A percentile compares a stretch with the other conserved stretches of the same genome.
phyloP scores from a whole-genome alignment of 306 rosid genomes.

The Medicago ruthenica region DNA sequence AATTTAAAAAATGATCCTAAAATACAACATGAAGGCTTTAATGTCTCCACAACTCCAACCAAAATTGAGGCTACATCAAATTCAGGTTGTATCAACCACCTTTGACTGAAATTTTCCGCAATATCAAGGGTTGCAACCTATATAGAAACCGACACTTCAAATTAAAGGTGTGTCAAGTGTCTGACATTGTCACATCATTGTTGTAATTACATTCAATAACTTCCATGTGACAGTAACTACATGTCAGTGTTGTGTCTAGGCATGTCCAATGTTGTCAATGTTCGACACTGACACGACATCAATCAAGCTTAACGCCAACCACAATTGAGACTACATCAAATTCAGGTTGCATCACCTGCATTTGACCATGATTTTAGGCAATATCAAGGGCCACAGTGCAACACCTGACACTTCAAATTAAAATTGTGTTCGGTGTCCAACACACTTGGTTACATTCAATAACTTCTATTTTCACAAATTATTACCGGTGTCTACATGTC shows the following conservation, averaged over 20 bases:
- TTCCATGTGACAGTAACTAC: neutral
- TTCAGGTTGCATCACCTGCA: no score
- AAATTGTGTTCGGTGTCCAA: no score
- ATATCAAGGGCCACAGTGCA: no score
- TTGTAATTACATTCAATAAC: neutral
- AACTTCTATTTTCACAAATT: neutral
- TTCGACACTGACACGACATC: no score
- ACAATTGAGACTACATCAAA: neutral
- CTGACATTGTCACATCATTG: neutral
- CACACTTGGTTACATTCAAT: neutral
- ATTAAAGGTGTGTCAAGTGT: neutral
- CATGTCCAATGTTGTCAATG: no score
- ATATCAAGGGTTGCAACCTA: neutral
- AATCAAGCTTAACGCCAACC: neutral
- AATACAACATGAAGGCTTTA: neutral
- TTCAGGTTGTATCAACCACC: neutral
- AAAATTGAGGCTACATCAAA: neutral
- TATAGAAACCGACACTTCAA: neutral
- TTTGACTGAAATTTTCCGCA: neutral
- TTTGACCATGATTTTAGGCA: no score
- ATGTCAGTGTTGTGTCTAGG: no score
- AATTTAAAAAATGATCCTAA: neutral
- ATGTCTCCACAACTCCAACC: neutral
- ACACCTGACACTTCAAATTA: no score
- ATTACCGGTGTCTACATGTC: no score